Conservation (phyloP, 78 protist genomes). For the Isochrysis galbana region DNA sequence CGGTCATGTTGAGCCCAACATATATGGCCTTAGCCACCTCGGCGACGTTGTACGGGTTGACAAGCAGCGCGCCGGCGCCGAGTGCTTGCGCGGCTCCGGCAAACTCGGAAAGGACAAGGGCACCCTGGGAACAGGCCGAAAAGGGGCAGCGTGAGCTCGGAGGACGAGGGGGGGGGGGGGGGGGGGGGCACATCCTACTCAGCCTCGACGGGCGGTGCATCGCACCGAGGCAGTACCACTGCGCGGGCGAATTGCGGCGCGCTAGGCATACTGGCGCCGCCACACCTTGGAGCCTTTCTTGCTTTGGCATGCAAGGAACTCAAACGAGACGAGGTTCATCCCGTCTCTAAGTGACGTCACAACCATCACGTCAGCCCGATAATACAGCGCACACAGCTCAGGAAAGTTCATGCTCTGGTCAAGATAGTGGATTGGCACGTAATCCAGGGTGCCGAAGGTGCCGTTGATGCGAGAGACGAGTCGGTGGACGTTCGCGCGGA, state of each 20-base stretch:
- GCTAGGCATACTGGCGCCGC: no score
- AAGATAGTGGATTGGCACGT: constrained; percentile 79
- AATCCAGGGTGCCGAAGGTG: constrained; percentile 32
- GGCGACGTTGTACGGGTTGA: constrained; percentile 47
- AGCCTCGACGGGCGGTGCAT: no score
- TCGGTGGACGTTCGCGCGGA: neutral
- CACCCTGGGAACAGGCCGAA: no score
- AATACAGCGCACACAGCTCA: constrained; percentile 63
- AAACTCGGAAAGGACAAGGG: constrained; percentile 64
- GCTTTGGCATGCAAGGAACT: constrained; percentile 85
- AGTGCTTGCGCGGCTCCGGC: constrained; percentile 53
- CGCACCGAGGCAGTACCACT: no score
- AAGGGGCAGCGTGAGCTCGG: no score
- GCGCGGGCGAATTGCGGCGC: no score
- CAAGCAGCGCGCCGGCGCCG: constrained; percentile 35
- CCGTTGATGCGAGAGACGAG: constrained; percentile 50
- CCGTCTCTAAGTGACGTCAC: constrained; percentile 89
- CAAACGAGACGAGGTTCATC: constrained; percentile 87
- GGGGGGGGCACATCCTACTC: no score
- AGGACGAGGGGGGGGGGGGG: no score
- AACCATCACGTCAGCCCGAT: constrained; percentile 67
- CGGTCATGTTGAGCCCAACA: constrained; percentile 2
- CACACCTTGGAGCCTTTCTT: no score
- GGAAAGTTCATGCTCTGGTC: constrained; percentile 59
- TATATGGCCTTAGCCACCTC: constrained; percentile 13